Percentiles rank a stretch among this genome's conserved stretches.
Conservation (phyloP, 2,329 filamentous ascomycete species). For the Ascochyta viciae-villosae region DNA sequence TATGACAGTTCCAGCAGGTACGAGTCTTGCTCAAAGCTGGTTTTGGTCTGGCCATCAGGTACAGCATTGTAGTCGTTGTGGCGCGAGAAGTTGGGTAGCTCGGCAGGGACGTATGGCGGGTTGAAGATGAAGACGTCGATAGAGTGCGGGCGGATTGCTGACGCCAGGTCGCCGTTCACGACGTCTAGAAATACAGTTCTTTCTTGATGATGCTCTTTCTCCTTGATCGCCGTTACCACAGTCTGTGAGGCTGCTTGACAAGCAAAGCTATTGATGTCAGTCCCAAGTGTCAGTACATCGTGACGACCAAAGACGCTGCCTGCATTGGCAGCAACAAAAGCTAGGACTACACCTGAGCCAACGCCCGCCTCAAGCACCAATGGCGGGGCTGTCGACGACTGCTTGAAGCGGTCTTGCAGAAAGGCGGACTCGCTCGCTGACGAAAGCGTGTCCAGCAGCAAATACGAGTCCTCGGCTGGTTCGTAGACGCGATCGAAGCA, state of each 20-base stretch:
- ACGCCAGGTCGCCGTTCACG: constrained; percentile 72
- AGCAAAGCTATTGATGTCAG: constrained; percentile 86
- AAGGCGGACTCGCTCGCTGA: constrained; percentile 72
- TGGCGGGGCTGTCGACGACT: constrained; percentile 40
- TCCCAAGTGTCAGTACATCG: constrained; percentile 74
- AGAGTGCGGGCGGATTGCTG: constrained; percentile 62
- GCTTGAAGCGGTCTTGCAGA: constrained; percentile 68
- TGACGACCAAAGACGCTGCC: constrained; percentile 73
- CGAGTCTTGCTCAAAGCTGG: constrained; percentile 77
- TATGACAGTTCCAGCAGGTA: constrained; percentile 86
- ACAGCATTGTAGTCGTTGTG: constrained; percentile 43
- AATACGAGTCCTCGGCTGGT: constrained; percentile 93
- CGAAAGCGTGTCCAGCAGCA: constrained; percentile 90
- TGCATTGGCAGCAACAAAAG: constrained; percentile 82
- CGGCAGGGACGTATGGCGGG: constrained; percentile 92
- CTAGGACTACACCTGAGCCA: constrained; percentile 92
- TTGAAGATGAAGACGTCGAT: constrained; percentile 95
- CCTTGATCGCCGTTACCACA: constrained; percentile 59
- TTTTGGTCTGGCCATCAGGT: constrained; percentile 30
- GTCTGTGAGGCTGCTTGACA: constrained; percentile 78
- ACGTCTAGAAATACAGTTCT: constrained; percentile 66
- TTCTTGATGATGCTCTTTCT: constrained; percentile 27
- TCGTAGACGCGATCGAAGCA: constrained; percentile 90
- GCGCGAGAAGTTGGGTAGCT: constrained; percentile 66
- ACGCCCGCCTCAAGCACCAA: constrained; percentile 86